Evolutionary conservation across 208 protist genomes (phyloP).

Genomic region (Vickermania ingenoplastis): DNA sequence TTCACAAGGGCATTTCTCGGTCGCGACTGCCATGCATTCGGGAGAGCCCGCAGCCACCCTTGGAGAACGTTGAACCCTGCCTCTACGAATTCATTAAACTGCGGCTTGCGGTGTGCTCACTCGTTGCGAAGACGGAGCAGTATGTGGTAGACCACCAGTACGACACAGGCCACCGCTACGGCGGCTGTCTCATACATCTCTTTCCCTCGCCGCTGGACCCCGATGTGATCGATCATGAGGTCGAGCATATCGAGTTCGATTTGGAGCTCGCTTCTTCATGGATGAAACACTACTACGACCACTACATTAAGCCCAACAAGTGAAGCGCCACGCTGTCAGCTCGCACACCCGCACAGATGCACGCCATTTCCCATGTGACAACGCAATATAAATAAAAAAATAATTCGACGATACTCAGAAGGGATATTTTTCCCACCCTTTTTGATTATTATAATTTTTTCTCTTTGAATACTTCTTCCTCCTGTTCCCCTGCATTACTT

Average conservation of each 20-base stretch:
- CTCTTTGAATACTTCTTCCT: too few relatives aligned
- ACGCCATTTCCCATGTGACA: too few relatives aligned
- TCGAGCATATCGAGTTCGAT: constrained; percentile 75
- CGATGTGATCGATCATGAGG: constrained; percentile 71
- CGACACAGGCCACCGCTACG: constrained; percentile 70
- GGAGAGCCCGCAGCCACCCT: constrained; percentile 47
- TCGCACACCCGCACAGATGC: background rate
- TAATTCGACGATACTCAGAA: background rate
- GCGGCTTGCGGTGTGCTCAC: constrained; percentile 52
- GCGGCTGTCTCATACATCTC: constrained; percentile 79
- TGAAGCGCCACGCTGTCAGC: background rate
- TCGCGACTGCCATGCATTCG: constrained; percentile 46
- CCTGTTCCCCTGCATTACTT: too few relatives aligned
- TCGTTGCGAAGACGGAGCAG: constrained; percentile 72
- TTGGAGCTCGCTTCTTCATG: constrained; percentile 59
- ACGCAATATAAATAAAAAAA: too few relatives aligned
- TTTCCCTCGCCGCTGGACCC: constrained; percentile 78
- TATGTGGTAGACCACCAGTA: constrained; percentile 84
- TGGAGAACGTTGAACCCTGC: constrained; percentile 64
- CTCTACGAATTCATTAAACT: constrained; percentile 82
- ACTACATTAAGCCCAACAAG: constrained; percentile 47
- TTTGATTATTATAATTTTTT: constrained; percentile 8
- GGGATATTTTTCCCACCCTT: constrained; percentile 2
- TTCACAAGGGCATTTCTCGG: constrained; percentile 69
- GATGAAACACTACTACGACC: constrained; percentile 85